Percentiles rank a stretch among this genome's conserved stretches.
Evolutionary conservation across 31 red algal species (phyloP).

Genomic region (Odonthalia washingtoniensis): DNA sequence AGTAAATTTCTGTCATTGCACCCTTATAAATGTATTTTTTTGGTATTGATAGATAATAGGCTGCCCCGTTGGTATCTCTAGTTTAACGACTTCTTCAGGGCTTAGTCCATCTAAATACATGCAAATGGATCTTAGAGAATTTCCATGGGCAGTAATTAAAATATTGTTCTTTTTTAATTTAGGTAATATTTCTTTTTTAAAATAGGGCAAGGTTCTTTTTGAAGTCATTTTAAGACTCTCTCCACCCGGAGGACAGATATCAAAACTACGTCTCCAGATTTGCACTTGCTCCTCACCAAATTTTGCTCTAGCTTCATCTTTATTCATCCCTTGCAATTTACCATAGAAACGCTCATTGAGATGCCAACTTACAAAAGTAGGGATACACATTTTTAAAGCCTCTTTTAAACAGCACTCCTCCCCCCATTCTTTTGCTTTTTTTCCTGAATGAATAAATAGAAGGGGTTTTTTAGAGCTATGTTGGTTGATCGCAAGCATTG

Average conservation of each 20-base stretch:
- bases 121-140: slow-evolving; percentile 40
- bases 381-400: slow-evolving; percentile 20
- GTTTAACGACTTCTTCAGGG: slow-evolving; percentile 23
- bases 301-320: slow-evolving; percentile 43
- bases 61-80: slow-evolving; percentile 43
- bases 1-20: no score
- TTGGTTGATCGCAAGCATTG: slow-evolving; percentile 22
- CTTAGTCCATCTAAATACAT: slow-evolving; percentile 33
- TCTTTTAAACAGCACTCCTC: no score
- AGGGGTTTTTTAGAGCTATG: no score
- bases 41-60: slow-evolving; percentile 39
- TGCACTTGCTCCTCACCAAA: slow-evolving; percentile 43
- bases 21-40: no score
- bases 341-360: slow-evolving; percentile 50
- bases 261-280: slow-evolving; percentile 44
- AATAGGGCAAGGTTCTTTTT: slow-evolving; percentile 37
- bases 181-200: slow-evolving; percentile 36
- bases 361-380: slow-evolving; percentile 8
- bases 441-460: not conserved
- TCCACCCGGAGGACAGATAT: slow-evolving; percentile 25
- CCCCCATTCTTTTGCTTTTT: no score
- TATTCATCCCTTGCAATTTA: slow-evolving; percentile 48
- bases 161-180: slow-evolving; percentile 19
- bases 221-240: slow-evolving; percentile 21
- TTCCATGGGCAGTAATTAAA: slow-evolving; percentile 49